Evolutionary conservation across 2,329 filamentous ascomycete species (phyloP).

Genomic region (Pseudovirgaria hyperparasitica): DNA sequence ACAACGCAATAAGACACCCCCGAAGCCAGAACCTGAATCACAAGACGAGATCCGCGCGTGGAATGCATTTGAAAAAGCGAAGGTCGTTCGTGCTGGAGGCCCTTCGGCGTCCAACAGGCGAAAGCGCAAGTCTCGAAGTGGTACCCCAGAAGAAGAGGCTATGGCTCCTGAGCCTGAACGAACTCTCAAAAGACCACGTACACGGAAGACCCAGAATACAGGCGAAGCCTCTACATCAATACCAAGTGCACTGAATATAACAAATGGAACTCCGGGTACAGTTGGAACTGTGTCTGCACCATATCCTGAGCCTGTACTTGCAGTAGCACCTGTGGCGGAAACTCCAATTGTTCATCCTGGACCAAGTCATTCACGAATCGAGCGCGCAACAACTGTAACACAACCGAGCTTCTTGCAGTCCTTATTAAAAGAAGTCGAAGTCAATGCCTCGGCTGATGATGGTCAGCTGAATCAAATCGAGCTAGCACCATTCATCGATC

Average conservation of each 20-base stretch:
- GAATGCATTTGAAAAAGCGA: conserved; percentile 69
- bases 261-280: conserved; percentile 2
- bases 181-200: conserved; percentile 77
- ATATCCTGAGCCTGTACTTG: conserved; percentile 25
- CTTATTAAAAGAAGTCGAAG: conserved; percentile 76
- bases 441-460: conserved; percentile 21
- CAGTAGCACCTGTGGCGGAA: conserved; percentile 23
- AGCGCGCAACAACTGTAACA: conserved; percentile 18
- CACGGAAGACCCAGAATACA: conserved; percentile 49
- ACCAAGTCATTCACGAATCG: conserved; percentile 19
- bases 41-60: conserved; percentile 73
- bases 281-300: conserved; percentile 12
- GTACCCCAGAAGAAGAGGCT: conserved; percentile 57
- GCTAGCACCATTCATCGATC: conserved; percentile 26
- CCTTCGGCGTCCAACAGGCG: conserved; percentile 39
- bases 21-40: conserved; percentile 51
- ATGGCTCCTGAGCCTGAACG: conserved; percentile 57
- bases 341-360: conserved; percentile 4
- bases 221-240: conserved; percentile 30
- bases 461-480: conserved; percentile 26
- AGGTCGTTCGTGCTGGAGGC: conserved; percentile 15
- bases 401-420: conserved; percentile 75
- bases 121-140: conserved; percentile 67
- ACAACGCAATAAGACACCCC: conserved; percentile 18
- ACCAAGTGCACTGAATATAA: conserved; percentile 3